phyloP scores from a whole-genome alignment of 1,139 yeast species.

The Saccharomyces hybrid region DNA sequence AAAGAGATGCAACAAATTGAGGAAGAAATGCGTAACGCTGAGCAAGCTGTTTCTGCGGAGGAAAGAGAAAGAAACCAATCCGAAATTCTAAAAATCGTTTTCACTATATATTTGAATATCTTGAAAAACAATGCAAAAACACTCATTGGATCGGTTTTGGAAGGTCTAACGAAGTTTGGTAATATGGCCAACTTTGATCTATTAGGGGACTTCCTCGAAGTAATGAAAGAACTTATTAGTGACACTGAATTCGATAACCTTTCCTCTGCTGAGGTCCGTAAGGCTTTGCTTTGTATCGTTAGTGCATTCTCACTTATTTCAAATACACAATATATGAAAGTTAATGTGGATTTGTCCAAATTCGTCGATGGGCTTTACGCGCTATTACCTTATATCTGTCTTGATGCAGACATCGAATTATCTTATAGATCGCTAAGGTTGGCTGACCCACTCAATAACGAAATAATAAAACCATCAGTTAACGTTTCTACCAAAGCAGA shows the following conservation, averaged over 20 bases:
- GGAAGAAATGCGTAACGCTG: conserved; percentile 81
- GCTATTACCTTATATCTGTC: conserved; percentile 55
- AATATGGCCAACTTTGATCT: conserved; percentile 88
- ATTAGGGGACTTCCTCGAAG: conserved; percentile 86
- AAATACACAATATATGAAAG: conserved; percentile 61
- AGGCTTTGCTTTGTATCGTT: conserved; percentile 71
- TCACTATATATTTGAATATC: conserved; percentile 70
- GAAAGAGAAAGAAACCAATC: conserved; percentile 83
- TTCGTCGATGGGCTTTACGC: conserved; percentile 70
- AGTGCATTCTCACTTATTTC: conserved; percentile 84
- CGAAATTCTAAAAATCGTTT: conserved; percentile 65
- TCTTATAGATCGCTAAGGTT: conserved; percentile 73
- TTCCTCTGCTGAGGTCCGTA: conserved; percentile 45
- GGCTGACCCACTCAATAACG: conserved; percentile 59
- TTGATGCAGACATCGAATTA: conserved; percentile 80
- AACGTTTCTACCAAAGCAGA: conserved; percentile 88
- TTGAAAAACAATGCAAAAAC: conserved; percentile 55
- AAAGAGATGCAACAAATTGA: conserved; percentile 84
- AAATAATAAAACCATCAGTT: conserved; percentile 55
- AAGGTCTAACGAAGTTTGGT: conserved; percentile 85
- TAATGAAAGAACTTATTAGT: conserved; percentile 66
- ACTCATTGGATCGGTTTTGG: conserved; percentile 82
- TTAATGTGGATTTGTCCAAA: conserved; percentile 57
- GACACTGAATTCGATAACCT: conserved; percentile 43
- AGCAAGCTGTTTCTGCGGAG: conserved; percentile 77